Evolutionary conservation across 371 early-diverging fungal species (phyloP), one percentile per base, ranked within the genome.

Genomic region (Rhizomucor miehei): DNA sequence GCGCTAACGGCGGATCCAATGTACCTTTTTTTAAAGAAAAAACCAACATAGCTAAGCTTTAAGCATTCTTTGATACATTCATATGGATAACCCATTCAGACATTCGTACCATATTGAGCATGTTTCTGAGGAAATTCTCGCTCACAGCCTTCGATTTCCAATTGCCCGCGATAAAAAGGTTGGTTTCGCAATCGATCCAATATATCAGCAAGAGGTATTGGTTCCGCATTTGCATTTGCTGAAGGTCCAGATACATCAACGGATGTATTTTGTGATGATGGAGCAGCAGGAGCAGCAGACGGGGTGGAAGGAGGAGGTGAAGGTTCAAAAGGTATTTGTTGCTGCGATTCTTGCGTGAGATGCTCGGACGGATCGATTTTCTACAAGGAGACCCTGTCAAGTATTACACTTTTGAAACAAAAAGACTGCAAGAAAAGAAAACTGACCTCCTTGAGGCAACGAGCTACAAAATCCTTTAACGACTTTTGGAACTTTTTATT

Each of bases 101-200:
- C n/a, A n/a, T n/a, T n/a, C n/a, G n/a, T 52, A 57, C 62, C 69
- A 50, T 61, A 77, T 0, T 40, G 16, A 1, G 70, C 56, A 11
- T 16, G 11, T 40, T 56, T 62, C 17, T 50, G 37, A n/a, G 70
- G 60, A 36, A 66, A 66, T 5, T 49, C 51, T 35, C 55, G 54
- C 5, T 43, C 44, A 14, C 58, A 53, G 9, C 37, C 41, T 25
- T 17, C 25, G n/a, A 29, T 45, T 20, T 57, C 59, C 8, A 77
- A 39, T 34, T 77, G 77, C 11, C 49, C 57, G 6, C 41, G 48
- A 46, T 77, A 77, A 48, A 73, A 73, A 1, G 36, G 20, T 21
- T 60, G 51, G 11, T 21, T 14, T 51, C 58, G 63, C 17, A 77
- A 36, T 2, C 57, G 52, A 9, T 59, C 44, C 4, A 75, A 51